Conservation (phyloP, 225 moss, liverwort and hornwort species). For the Polytrichum formosum region DNA sequence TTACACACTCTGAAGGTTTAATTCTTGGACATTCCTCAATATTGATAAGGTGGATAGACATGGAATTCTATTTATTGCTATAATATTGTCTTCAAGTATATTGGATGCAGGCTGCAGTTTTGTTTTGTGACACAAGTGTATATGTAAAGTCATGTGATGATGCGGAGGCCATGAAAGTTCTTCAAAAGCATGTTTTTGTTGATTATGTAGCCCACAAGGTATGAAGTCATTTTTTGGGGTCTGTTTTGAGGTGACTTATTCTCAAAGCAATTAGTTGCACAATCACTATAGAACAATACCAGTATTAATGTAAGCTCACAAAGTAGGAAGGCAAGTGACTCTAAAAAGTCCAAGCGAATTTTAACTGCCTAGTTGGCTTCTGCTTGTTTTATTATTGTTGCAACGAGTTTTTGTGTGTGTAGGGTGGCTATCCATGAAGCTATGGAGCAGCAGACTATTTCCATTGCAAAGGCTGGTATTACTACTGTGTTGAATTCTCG, state of each 20-base stretch:
- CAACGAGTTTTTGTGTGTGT: slow-evolving; percentile 7
- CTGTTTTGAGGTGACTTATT: too few species aligned
- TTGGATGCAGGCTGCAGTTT: too few species aligned
- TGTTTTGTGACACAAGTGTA: slow-evolving; percentile 15
- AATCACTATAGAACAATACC: background rate
- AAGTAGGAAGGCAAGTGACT: too few species aligned
- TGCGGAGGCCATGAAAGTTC: slow-evolving; percentile 71
- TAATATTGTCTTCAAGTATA: slow-evolving; percentile 5
- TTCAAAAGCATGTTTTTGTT: slow-evolving; percentile 87
- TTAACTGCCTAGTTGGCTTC: too few species aligned
- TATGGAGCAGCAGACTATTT: slow-evolving; percentile 66
- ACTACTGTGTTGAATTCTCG: slow-evolving; percentile 90
- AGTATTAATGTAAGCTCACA: background rate
- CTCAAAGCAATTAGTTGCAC: background rate
- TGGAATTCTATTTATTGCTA: background rate
- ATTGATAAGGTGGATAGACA: too few species aligned
- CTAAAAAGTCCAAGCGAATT: too few species aligned
- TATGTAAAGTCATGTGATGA: slow-evolving; percentile 74
- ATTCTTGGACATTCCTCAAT: too few species aligned
- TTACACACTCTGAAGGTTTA: too few species aligned
- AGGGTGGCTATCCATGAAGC: slow-evolving; percentile 91
- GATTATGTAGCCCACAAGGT: slow-evolving; percentile 97
- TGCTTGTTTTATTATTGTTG: too few species aligned
- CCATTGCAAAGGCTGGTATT: slow-evolving; percentile 96
- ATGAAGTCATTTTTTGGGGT: background rate